phyloP scores from a whole-genome alignment of 106 monocot species.

The Iris macrosiphon region DNA sequence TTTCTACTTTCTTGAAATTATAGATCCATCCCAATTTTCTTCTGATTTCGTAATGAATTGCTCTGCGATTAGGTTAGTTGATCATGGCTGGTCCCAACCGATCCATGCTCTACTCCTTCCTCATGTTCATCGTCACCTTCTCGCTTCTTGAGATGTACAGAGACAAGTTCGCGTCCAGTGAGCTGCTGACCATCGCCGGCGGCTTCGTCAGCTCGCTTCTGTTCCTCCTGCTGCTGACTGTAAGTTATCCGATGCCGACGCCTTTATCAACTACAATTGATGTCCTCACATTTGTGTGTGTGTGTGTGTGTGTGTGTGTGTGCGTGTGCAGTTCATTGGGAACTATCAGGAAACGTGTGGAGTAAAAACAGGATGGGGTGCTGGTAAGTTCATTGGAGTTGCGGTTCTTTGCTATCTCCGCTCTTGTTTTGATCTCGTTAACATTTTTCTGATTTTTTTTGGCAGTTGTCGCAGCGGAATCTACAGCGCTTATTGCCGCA shows the following conservation, averaged over 20 bases:
- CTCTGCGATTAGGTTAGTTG: too few species aligned
- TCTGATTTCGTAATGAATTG: too few species aligned
- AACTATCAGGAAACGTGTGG: constrained; percentile 87
- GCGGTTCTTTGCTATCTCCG: too few species aligned
- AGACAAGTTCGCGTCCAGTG: constrained; percentile 72
- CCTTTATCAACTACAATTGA: too few species aligned
- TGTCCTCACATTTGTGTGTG: neutral
- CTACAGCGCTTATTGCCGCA: constrained; percentile 79
- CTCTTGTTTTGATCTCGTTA: constrained; percentile 4
- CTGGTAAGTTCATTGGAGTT: constrained; percentile 46
- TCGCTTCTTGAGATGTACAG: constrained; percentile 86
- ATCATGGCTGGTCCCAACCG: constrained; percentile 56
- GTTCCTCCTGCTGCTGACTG: constrained; percentile 68
- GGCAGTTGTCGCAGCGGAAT: constrained; percentile 77
- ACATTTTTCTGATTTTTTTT: constrained; percentile 9
- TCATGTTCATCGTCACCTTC: constrained; percentile 57
- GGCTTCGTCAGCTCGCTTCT: constrained; percentile 81
- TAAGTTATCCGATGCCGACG: constrained; percentile 42
- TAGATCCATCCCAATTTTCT: too few species aligned
- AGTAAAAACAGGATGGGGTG: constrained; percentile 82
- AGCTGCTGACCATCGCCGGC: constrained; percentile 75
- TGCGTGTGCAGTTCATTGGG: constrained; percentile 90
- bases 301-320: too few species aligned
- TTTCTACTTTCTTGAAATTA: too few species aligned
- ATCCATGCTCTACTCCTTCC: constrained; percentile 79